Evolutionary conservation across 2,329 filamentous ascomycete species (phyloP), one percentile per base, ranked within the genome.

Genomic region (Lachnum nothofagi): DNA sequence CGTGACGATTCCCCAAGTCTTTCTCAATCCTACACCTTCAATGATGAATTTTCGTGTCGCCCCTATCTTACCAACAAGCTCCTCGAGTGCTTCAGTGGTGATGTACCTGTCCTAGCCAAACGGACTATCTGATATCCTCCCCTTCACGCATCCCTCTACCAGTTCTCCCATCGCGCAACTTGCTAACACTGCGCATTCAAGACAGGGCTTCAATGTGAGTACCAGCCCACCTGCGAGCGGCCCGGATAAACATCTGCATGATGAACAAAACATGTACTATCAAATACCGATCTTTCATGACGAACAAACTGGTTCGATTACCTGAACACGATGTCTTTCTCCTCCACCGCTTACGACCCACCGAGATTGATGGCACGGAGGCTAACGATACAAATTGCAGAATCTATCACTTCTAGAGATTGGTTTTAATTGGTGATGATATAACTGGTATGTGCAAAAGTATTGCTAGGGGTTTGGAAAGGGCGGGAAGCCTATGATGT

Each of bases 21-120:
- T 17, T 10, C 19, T 4, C 4, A 22, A 10, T 20, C 17, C n/a
- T 17, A 5, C 12, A 37, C 17, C 34, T 37, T 17, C 34, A 12
- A 73, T 79, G 76, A 79, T 79, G 76, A 79, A 69, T 66, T 69
- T 65, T 68, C 65, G 69, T 75, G 76, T 79, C 76, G 76, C 76
- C 76, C 76, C 76, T 77, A 76, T 74, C 76, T 73, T 75, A 79
- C 70, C 59, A 61, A 58, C 52, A 59, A 64, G 59, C 56, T 61
- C 60, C 51, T 42, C 29, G 41, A 31, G 41, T 51, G 56, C 61
- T 64, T 63, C 61, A 53, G 71, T 79, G 76, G 74, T 79, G 76
- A 79, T 72, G 67, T 73, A 78, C 76, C 75, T 70, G 75, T 78
- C 75, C 73, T 69, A 27, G 69, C 76, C 75, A 79, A 78, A 76